These are phyloP conservation scores for Melaleuca alternifolia DNA, from an alignment of 345 rosid species.

Conservation along the genomic window DNA sequence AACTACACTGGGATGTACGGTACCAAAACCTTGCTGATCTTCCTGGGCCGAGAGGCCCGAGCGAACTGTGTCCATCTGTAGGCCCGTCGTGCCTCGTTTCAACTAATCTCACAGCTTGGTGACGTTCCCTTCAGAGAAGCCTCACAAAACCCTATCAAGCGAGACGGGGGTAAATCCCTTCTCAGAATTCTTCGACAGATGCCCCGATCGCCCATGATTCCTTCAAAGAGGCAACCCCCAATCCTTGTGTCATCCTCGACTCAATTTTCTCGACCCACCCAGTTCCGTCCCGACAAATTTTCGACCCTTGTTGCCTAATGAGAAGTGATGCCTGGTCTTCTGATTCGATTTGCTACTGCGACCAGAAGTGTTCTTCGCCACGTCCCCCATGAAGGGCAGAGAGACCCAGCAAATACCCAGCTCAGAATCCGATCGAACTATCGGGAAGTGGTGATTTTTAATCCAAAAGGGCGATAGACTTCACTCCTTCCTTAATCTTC, in stretches of 20 bases:
- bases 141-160: not conserved
- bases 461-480: not conserved
- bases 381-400: constrained; percentile 20
- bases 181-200: not conserved
- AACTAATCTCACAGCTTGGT: not conserved
- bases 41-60: not conserved
- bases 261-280: not conserved
- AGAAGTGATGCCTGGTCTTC: not conserved
- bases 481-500: too few relatives aligned
- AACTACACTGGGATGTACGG: too few relatives aligned
- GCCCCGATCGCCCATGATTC: not conserved
- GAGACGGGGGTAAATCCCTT: not conserved
- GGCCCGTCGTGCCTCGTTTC: not conserved
- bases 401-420: not conserved
- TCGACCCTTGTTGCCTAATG: not conserved
- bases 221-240: not conserved
- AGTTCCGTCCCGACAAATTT: not conserved
- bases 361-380: not conserved
- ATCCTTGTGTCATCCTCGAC: not conserved
- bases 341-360: not conserved
- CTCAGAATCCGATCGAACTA: not conserved
- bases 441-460: not conserved
- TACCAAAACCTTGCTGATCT: not conserved
- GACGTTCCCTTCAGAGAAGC: not conserved
- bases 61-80: not conserved